Base-by-base conservation (phyloP, 1,284 basidiomycete species). In the Moesziomyces globuligerus region DNA sequence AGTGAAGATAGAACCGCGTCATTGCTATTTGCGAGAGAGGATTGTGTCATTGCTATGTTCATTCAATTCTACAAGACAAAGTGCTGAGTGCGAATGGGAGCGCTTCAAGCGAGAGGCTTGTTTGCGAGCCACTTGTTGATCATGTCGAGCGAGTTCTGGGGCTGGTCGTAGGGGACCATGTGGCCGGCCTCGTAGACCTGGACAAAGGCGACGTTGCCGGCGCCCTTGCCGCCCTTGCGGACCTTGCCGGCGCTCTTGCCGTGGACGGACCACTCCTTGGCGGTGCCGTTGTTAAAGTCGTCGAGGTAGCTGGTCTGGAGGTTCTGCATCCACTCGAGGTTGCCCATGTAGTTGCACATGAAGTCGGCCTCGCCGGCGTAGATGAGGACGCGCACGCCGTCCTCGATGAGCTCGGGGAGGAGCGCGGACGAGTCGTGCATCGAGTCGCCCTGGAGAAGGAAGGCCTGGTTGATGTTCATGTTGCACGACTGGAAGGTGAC, bases 331-430 rank as follows among this genome's bases (percentile, higher is more conserved):
- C 80, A 82, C 34, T 70, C 58, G 38, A 72, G 61, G 64, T 81
- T 82, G 49, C 80, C 80, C 46, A 76, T 75, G 48, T 65, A 73
- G 62, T 77, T 75, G 66, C 80, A 81, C 75, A 83, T 90, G 85
- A 90, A 89, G 83, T 94, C 93, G 86, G 90, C 89, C 75, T 91
- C 90, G 23, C 91, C 92, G 53, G 91, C 90, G 77, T 93, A 94
- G 34, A 93, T 89, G 37, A 94, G 84, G 32, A 94, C 84, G 54
- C 91, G 85, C 47, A 94, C 85, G 39, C 90, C 91, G 59, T 88
- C 87, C 54, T 91, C 87, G 51, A 94, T 85, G 8, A 95, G 85
- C 41, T 89, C 87, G 15, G 90, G 89, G 11, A 95, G 85, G 7
- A 94, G 85, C 18, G 83, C 83, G 7, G 90, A 90, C 41, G 88